Evolutionary conservation across 1,139 yeast genomes (phyloP).

Genomic region (Scheffersomyces insectosa): DNA sequence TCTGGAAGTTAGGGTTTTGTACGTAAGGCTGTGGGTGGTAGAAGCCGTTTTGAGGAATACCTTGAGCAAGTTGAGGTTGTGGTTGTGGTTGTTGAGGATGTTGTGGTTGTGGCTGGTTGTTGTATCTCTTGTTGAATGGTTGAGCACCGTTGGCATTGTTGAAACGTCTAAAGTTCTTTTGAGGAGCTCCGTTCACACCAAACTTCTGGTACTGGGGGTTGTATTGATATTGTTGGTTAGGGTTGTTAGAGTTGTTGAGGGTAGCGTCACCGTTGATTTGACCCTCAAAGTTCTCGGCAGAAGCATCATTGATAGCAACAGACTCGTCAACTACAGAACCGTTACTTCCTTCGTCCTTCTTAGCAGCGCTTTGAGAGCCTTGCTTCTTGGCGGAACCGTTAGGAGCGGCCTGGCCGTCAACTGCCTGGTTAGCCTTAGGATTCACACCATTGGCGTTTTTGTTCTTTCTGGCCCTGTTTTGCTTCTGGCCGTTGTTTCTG

Average conservation of each 20-base stretch:
- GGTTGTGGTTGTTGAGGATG: conserved; percentile 17
- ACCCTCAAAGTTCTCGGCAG: not conserved
- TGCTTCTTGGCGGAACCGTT: conserved; percentile 9
- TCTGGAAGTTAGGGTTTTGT: conserved; percentile 22
- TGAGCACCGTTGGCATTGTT: conserved; percentile 14
- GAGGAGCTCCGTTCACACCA: conserved; percentile 12
- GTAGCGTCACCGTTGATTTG: not conserved
- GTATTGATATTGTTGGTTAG: conserved; percentile 10
- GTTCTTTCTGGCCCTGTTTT: conserved; percentile 36
- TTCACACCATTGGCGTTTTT: conserved; percentile 18
- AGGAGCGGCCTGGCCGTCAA: conserved; percentile 4
- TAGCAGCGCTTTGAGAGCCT: conserved; percentile 3
- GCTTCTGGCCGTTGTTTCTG: conserved; percentile 28
- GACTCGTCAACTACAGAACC: not conserved
- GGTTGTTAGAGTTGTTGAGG: conserved; percentile 5
- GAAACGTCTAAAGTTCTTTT: conserved; percentile 23
- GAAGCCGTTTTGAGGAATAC: conserved; percentile 20
- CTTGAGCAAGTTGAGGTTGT: conserved; percentile 8
- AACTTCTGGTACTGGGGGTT: conserved; percentile 14
- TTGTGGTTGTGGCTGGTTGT: conserved; percentile 13
- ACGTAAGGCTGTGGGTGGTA: conserved; percentile 29
- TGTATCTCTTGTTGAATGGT: conserved; percentile 19
- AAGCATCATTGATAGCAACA: conserved; percentile 12
- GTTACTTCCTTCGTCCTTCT: conserved; percentile 6
- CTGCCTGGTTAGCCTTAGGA: conserved; percentile 9